Evolutionary conservation across 768 basidiomycete genomes (phyloP).

Genomic region (Hebeloma cylindrosporum): DNA sequence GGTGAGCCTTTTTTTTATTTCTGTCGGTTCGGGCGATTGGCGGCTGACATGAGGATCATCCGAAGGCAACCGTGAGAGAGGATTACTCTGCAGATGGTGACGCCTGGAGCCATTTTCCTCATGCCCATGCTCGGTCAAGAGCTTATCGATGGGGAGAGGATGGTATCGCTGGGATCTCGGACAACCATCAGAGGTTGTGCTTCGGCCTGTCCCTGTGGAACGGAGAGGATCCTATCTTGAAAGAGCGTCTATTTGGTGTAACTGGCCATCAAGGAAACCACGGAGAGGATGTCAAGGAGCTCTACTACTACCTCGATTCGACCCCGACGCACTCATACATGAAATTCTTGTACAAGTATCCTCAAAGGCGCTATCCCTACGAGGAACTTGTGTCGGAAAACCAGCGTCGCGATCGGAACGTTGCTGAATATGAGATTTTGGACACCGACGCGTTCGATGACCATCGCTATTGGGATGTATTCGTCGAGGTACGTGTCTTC

Average conservation of each 20-base stretch:
- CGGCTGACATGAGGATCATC: slow-evolving; percentile 12
- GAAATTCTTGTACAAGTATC: slow-evolving; percentile 99
- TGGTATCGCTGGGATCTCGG: slow-evolving; percentile 94
- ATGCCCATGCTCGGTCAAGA: slow-evolving; percentile 88
- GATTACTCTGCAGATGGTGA: slow-evolving; percentile 97
- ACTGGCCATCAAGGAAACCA: slow-evolving; percentile 98
- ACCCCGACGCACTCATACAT: slow-evolving; percentile 99
- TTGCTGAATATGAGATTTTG: slow-evolving; percentile 89
- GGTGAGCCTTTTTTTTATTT: slow-evolving; percentile 51
- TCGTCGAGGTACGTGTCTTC: slow-evolving; percentile 75
- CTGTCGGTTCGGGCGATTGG: background rate
- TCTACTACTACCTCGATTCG: slow-evolving; percentile 98
- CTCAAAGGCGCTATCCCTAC: slow-evolving; percentile 90
- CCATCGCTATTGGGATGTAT: slow-evolving; percentile 97
- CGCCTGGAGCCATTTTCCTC: slow-evolving; percentile 94
- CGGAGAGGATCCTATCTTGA: slow-evolving; percentile 88
- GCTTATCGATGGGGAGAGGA: slow-evolving; percentile 99
- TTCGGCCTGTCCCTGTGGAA: slow-evolving; percentile 95
- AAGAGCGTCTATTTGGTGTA: slow-evolving; percentile 94
- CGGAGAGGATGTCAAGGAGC: slow-evolving; percentile 98
- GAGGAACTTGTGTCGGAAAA: slow-evolving; percentile 91
- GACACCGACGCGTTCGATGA: slow-evolving; percentile 92
- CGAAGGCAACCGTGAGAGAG: slow-evolving; percentile 94
- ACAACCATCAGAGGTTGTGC: slow-evolving; percentile 94
- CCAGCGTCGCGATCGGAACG: slow-evolving; percentile 76